Evolutionary conservation across 345 rosid genomes (phyloP).

Genomic region (Stellera chamaejasme): DNA sequence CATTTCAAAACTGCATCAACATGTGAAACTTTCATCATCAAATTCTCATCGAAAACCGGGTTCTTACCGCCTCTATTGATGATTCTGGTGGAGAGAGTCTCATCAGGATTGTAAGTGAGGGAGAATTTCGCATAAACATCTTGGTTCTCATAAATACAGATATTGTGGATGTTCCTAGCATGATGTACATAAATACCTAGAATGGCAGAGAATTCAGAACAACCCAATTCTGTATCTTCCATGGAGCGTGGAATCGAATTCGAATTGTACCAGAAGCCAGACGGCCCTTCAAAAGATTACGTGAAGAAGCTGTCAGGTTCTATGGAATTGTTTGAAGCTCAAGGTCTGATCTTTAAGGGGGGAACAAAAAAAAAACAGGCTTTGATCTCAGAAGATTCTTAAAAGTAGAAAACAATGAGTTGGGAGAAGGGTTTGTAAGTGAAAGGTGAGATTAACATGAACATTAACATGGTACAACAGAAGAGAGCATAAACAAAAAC

Average conservation of each 20-base stretch:
- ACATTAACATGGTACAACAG: background rate
- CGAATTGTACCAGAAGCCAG: slow-evolving; percentile 33
- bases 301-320: slow-evolving; percentile 14
- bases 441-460: background rate
- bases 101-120: slow-evolving; percentile 82
- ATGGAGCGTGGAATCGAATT: slow-evolving; percentile 15
- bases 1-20: slow-evolving; percentile 81
- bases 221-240: slow-evolving; percentile 24
- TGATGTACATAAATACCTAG: slow-evolving; percentile 78
- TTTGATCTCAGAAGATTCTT: background rate
- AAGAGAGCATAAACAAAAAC: slow-evolving; percentile 4
- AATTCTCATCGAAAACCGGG: slow-evolving; percentile 70
- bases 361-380: slow-evolving; percentile 4
- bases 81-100: slow-evolving; percentile 67
- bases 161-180: slow-evolving; percentile 95
- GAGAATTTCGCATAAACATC: slow-evolving; percentile 96
- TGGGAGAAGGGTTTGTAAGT: background rate
- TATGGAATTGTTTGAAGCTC: slow-evolving; percentile 1
- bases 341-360: slow-evolving; percentile 1
- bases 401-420: background rate
- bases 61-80: slow-evolving; percentile 83
- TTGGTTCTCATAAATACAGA: slow-evolving; percentile 92
- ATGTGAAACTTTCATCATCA: slow-evolving; percentile 47
- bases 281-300: slow-evolving; percentile 47
- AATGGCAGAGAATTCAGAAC: slow-evolving; percentile 37